Percentiles rank a stretch among this genome's conserved stretches.
phyloP scores from a whole-genome alignment of 768 basidiomycete species.

The Naematelia aurantialba region DNA sequence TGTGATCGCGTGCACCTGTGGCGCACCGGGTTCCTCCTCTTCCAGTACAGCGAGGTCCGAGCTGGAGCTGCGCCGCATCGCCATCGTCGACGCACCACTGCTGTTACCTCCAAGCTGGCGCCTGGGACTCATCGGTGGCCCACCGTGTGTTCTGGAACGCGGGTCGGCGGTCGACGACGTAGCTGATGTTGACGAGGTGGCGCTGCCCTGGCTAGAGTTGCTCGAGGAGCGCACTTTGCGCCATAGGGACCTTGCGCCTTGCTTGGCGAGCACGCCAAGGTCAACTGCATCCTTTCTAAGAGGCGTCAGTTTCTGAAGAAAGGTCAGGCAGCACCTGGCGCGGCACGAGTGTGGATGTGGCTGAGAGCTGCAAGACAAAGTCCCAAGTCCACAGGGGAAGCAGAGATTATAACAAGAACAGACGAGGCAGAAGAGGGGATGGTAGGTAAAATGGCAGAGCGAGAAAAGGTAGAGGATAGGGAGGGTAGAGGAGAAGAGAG shows the following conservation, averaged over 20 bases:
- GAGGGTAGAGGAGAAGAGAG: background rate
- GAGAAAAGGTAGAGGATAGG: background rate
- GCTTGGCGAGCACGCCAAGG: conserved; percentile 35
- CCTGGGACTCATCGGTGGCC: background rate
- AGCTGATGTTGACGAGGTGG: background rate
- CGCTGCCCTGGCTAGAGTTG: background rate
- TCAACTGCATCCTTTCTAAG: conserved; percentile 22
- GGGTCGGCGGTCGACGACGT: conserved; percentile 7
- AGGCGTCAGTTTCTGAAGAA: conserved; percentile 10
- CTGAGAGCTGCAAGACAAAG: no score
- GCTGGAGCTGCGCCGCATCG: background rate
- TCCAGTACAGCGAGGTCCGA: background rate
- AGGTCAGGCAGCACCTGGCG: background rate
- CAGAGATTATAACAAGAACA: background rate
- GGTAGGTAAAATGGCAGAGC: background rate
- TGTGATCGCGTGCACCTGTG: no score
- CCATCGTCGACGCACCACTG: background rate
- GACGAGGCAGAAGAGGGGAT: background rate
- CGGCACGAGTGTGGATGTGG: background rate
- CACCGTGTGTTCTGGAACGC: no score
- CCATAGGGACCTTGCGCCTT: conserved; percentile 42
- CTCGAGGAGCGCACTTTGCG: conserved; percentile 29
- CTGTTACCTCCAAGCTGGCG: background rate
- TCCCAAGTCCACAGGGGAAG: no score
- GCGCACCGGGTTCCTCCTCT: background rate